Percentiles rank a stretch among this genome's conserved stretches.
phyloP scores from a whole-genome alignment of 306 rosid genomes.

The Comarum palustre region DNA sequence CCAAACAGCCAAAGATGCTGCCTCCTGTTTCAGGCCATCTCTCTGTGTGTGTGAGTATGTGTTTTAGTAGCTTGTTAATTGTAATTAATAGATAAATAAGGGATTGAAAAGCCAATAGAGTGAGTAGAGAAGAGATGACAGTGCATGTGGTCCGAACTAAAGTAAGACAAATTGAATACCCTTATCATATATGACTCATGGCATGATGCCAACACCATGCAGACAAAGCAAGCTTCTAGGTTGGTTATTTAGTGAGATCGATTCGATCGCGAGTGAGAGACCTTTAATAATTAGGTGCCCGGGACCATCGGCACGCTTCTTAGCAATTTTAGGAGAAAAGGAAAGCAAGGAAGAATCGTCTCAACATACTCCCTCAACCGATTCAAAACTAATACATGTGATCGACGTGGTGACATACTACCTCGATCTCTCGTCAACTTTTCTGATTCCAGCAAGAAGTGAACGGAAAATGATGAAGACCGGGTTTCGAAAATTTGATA shows the following conservation, averaged over 20 bases:
- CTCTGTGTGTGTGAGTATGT: not conserved
- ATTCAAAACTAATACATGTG: conserved; percentile 33
- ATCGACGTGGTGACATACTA: conserved; percentile 23
- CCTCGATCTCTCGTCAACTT: conserved; percentile 15
- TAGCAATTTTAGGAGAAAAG: conserved; percentile 47
- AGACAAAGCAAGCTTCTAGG: conserved; percentile 29
- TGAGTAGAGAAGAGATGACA: not conserved
- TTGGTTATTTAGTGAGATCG: not conserved
- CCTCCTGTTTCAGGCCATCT: not conserved
- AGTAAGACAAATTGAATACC: conserved; percentile 11
- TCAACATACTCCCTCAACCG: conserved; percentile 26
- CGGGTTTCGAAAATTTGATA: not conserved
- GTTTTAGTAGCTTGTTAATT: conserved; percentile 29
- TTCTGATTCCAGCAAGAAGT: conserved; percentile 4
- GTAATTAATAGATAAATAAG: conserved; percentile 3
- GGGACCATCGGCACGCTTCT: conserved; percentile 70
- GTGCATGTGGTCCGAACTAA: conserved; percentile 7
- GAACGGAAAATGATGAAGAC: not conserved
- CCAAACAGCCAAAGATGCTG: conserved; percentile 22
- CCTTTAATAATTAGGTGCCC: conserved; percentile 30
- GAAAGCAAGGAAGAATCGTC: conserved; percentile 32
- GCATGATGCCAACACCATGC: conserved; percentile 51
- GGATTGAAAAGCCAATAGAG: conserved; percentile 12
- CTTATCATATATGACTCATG: conserved; percentile 14
- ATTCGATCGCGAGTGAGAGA: not conserved